Base-by-base conservation (phyloP, 106 monocot genomes). In the Ottelia alismoides region DNA sequence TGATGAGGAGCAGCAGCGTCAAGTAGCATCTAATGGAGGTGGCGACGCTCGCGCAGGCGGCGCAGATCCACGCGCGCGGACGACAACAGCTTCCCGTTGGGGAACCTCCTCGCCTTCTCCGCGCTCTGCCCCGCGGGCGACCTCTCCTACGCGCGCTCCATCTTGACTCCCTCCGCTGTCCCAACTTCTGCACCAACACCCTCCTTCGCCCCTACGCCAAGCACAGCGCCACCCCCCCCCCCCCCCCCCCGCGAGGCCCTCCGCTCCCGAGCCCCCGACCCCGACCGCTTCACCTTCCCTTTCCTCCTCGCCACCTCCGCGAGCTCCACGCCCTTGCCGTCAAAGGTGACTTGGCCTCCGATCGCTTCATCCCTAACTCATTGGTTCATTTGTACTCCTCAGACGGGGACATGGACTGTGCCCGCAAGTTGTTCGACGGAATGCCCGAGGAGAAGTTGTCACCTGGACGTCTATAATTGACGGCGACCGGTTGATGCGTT, bases 401-500 rank as follows among this genome's bases (percentile, higher is more conserved):
- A 4, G 61, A 62, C 54, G 31, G 54, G 25, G 53, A 56, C 6
- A 11, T 70, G 20, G 30, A 26, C 20, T 56, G 20, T 17, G 70
- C 70, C 2, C 1, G 19, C 28, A 32, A 26, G 27, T 61, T 62
- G 54, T 56, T 70, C 62, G 62, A 70, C 20, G 28, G 70, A 56
- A 70, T 62, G 54, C 2, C 18, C 27, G 25, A 49, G 23, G 62
- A 29, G 70, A 70, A 20, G 70, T 70, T 1, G 62, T 70, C 22
- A 55, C 62, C 11, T 70, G 70, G 62, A 63, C 62, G 3, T 51
- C 69, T 5, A 60, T 69, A 17, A 69, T 69, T 24, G 60, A 53
- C 19, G 54, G 55, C 20, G 53, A n/a, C n/a, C 54, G 2, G 48
- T 22, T 0, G 70, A 70, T 2, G 32, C 31, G 14, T 54, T 28